These are phyloP conservation scores for Leishmania martiniquensis DNA, from an alignment of 208 protist species.

Conservation along the genomic window DNA sequence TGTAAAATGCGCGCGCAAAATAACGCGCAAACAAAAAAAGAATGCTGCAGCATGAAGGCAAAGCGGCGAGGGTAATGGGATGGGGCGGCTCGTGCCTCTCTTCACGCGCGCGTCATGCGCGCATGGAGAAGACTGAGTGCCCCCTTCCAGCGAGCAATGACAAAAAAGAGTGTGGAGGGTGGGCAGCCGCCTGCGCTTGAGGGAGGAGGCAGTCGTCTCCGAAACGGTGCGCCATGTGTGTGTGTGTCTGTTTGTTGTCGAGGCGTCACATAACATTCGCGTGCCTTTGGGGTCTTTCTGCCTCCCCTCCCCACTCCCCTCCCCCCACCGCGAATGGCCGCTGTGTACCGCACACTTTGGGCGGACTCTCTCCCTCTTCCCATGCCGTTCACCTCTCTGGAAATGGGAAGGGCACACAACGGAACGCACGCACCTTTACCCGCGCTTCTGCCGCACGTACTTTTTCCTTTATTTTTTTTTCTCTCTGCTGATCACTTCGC, in stretches of 20 bases:
- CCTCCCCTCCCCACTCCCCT: background rate
- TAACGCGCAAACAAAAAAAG: too few species aligned
- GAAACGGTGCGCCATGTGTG: background rate
- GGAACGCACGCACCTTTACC: conserved; percentile 9
- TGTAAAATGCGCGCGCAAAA: too few species aligned
- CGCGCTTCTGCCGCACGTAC: too few species aligned
- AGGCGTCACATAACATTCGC: background rate
- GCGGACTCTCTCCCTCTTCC: background rate
- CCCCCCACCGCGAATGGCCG: background rate
- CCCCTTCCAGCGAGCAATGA: background rate
- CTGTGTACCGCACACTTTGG: background rate
- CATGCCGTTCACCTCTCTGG: background rate
- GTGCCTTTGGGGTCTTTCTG: background rate
- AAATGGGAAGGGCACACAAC: background rate
- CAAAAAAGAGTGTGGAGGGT: background rate
- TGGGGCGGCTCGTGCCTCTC: too few species aligned
- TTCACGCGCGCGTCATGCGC: too few species aligned
- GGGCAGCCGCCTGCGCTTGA: background rate
- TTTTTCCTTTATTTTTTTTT: too few species aligned
- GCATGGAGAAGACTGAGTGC: too few species aligned
- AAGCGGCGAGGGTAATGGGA: too few species aligned
- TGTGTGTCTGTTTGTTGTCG: background rate
- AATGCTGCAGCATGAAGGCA: too few species aligned
- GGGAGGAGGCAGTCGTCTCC: background rate
- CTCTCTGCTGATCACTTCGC: too few species aligned